A percentile compares a stretch with the other conserved stretches of the same genome.
These are phyloP conservation scores for Dictyostelium intermedium DNA, from an alignment of 78 protist species.

Conservation along the genomic window DNA sequence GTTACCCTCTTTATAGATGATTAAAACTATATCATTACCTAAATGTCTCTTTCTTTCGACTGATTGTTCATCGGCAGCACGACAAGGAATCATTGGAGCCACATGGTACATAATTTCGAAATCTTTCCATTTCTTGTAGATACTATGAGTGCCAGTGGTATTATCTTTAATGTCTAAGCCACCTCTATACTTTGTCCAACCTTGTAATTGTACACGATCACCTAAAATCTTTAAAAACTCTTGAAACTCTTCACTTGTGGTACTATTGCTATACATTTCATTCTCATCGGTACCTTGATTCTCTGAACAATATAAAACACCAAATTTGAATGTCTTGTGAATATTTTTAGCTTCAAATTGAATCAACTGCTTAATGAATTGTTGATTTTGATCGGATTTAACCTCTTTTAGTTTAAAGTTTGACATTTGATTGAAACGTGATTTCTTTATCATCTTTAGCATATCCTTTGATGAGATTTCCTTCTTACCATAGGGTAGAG, in stretches of 20 bases:
- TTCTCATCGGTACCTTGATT: slow-evolving; percentile 75
- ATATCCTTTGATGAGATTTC: slow-evolving; percentile 55
- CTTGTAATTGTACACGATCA: slow-evolving; percentile 50
- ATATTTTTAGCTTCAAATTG: slow-evolving; percentile 57
- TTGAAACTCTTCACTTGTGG: slow-evolving; percentile 13
- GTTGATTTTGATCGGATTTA: background rate
- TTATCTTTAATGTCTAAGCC: slow-evolving; percentile 78
- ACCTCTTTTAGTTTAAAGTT: slow-evolving; percentile 51
- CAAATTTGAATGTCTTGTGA: slow-evolving; percentile 82
- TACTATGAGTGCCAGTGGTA: slow-evolving; percentile 74
- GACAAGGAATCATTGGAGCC: slow-evolving; percentile 72
- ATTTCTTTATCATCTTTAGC: slow-evolving; percentile 59
- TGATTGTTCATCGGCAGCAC: slow-evolving; percentile 59
- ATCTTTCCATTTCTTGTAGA: slow-evolving; percentile 62
- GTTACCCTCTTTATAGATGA: slow-evolving; percentile 82
- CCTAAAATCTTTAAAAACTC: slow-evolving; percentile 77
- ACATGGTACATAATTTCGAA: slow-evolving; percentile 89
- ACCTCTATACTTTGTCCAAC: slow-evolving; percentile 83
- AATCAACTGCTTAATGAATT: background rate
- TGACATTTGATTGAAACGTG: slow-evolving; percentile 42
- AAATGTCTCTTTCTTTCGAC: slow-evolving; percentile 86
- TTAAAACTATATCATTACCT: slow-evolving; percentile 86
- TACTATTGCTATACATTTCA: slow-evolving; percentile 70
- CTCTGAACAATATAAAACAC: slow-evolving; percentile 66
- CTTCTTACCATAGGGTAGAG: slow-evolving; percentile 3